phyloP scores from a whole-genome alignment of 1,284 basidiomycete species.

The Marasmius tenuissimus region DNA sequence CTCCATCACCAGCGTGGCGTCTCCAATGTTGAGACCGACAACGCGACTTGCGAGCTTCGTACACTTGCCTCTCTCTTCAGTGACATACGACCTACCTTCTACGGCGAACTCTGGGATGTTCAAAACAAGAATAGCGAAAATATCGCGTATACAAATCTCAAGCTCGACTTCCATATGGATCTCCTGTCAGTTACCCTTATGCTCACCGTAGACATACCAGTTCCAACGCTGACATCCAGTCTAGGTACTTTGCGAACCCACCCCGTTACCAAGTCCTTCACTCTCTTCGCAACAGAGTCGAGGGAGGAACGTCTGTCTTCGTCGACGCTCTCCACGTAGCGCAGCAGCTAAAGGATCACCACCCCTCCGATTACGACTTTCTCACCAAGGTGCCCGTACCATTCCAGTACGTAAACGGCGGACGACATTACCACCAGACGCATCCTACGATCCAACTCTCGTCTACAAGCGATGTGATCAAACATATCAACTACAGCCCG shows the following conservation, averaged over 20 bases:
- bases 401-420: constrained; percentile 93
- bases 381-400: constrained; percentile 68
- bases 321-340: constrained; percentile 82
- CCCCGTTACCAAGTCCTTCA: constrained; percentile 93
- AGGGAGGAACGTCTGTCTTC: constrained; percentile 87
- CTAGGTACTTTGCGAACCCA: constrained; percentile 85
- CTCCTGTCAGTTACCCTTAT: constrained; percentile 60
- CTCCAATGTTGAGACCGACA: constrained; percentile 51
- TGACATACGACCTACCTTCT: constrained; percentile 85
- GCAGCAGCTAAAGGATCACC: constrained; percentile 46
- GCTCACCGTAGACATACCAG: neutral
- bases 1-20: constrained; percentile 37
- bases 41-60: constrained; percentile 66
- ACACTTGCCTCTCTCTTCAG: constrained; percentile 70
- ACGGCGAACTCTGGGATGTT: constrained; percentile 92
- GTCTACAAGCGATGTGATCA: constrained; percentile 33
- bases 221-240: neutral
- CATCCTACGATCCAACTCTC: constrained; percentile 82
- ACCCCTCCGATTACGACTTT: constrained; percentile 57
- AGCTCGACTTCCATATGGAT: constrained; percentile 93
- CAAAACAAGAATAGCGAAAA: constrained; percentile 79
- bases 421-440: constrained; percentile 78
- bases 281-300: constrained; percentile 81
- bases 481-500: constrained; percentile 88
- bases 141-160: constrained; percentile 93